A percentile compares a stretch with the other conserved stretches of the same genome.
Evolutionary conservation across 768 basidiomycete species (phyloP).

Genomic region (Trametes cinnabarina): DNA sequence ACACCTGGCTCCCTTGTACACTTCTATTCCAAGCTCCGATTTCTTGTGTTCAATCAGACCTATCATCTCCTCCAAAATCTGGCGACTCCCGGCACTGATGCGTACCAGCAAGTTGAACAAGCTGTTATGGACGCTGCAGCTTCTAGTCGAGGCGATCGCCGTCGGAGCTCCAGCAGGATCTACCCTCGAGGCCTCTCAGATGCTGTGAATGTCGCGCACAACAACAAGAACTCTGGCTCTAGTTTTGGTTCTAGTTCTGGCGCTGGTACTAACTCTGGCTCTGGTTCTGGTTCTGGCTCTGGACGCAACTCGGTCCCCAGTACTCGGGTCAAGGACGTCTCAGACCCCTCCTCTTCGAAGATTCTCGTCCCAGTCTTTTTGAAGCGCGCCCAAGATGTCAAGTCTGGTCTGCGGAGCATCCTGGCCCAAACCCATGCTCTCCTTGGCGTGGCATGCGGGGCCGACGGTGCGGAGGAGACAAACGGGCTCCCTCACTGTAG

Average conservation of each 20-base stretch:
- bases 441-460: slow-evolving; percentile 46
- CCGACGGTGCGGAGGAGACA: slow-evolving; percentile 28
- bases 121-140: slow-evolving; percentile 39
- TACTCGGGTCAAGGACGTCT: background rate
- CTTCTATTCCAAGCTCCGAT: slow-evolving; percentile 51
- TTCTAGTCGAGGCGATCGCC: slow-evolving; percentile 9
- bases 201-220: slow-evolving; percentile 4
- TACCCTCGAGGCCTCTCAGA: slow-evolving; percentile 3
- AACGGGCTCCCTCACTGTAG: slow-evolving; percentile 48
- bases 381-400: slow-evolving; percentile 23
- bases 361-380: slow-evolving; percentile 12
- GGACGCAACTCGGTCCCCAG: background rate
- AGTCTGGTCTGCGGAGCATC: slow-evolving; percentile 31
- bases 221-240: slow-evolving; percentile 3
- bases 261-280: slow-evolving; percentile 6
- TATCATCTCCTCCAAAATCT: slow-evolving; percentile 34
- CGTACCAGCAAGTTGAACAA: slow-evolving; percentile 44
- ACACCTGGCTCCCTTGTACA: slow-evolving; percentile 80
- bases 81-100: slow-evolving; percentile 37
- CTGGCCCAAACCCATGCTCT: slow-evolving; percentile 32
- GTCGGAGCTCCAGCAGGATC: slow-evolving; percentile 15
- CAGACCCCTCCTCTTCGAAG: background rate
- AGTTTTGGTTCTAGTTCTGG: slow-evolving; percentile 5
- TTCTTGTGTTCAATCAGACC: slow-evolving; percentile 49
- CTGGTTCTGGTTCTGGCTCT: slow-evolving; percentile 11